phyloP scores from a whole-genome alignment of 352 stramenopile genomes.

The Phytophthora litchii region DNA sequence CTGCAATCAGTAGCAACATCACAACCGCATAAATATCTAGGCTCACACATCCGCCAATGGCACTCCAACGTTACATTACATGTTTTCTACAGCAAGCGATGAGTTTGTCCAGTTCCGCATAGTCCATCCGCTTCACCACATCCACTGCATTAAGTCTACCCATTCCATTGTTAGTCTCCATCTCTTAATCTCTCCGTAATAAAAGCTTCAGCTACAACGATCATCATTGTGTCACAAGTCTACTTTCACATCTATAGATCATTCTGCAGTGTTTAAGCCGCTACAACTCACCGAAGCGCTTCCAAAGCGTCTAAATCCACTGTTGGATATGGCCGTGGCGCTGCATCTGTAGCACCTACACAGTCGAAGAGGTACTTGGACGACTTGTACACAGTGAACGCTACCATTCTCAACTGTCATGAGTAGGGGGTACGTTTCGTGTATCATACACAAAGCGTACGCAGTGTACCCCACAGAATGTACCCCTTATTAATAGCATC shows the following conservation, averaged over 20 bases:
- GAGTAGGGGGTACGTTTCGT: slow-evolving; percentile 1
- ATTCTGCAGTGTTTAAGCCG: not conserved
- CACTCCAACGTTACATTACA: slow-evolving; percentile 29
- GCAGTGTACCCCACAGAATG: not conserved
- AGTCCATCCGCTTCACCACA: slow-evolving; percentile 66
- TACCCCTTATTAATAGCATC: not conserved
- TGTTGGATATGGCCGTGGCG: slow-evolving; percentile 24
- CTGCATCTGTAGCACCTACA: slow-evolving; percentile 19
- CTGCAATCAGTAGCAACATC: slow-evolving; percentile 31
- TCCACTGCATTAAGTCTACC: slow-evolving; percentile 48
- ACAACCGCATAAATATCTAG: not conserved
- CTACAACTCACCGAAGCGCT: slow-evolving; percentile 48
- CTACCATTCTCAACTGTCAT: slow-evolving; percentile 33
- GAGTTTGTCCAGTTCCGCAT: slow-evolving; percentile 62
- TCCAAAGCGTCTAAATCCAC: slow-evolving; percentile 47
- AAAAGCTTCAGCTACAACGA: slow-evolving; percentile 11
- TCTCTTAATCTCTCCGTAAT: not conserved
- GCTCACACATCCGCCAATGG: not conserved
- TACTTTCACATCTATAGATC: not conserved
- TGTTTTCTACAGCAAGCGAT: slow-evolving; percentile 55
- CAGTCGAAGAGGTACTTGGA: slow-evolving; percentile 75
- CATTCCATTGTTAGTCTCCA: not conserved
- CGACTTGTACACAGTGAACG: slow-evolving; percentile 70
- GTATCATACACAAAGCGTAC: no score
- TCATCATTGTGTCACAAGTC: slow-evolving; percentile 6